These are phyloP conservation scores for Arabis alpina DNA, from an alignment of 345 rosid species.

Conservation along the genomic window DNA sequence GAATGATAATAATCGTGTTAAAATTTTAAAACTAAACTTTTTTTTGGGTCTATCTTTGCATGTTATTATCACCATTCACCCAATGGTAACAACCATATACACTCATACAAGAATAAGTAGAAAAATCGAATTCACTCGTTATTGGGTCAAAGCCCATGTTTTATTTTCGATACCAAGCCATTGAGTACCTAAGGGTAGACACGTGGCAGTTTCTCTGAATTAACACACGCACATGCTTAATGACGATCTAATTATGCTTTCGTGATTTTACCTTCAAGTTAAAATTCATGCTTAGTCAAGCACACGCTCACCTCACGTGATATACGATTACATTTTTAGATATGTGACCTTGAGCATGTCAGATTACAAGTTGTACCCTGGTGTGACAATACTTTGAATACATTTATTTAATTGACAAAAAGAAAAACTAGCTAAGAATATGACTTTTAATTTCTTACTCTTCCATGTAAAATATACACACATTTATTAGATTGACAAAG, in stretches of 20 bases:
- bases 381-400: background rate
- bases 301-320: conserved; percentile 32
- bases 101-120: too few species aligned
- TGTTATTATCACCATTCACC: background rate
- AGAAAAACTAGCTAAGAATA: background rate
- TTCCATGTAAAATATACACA: too few species aligned
- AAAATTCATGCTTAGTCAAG: background rate
- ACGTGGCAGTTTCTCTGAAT: background rate
- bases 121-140: background rate
- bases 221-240: background rate
- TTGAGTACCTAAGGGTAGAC: background rate
- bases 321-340: background rate
- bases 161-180: background rate
- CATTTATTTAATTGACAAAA: background rate
- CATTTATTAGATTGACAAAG: too few species aligned
- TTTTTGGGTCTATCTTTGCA: background rate
- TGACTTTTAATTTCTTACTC: background rate
- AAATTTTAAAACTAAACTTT: too few species aligned
- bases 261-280: too few species aligned
- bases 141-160: conserved; percentile 7
- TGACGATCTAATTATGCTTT: too few species aligned
- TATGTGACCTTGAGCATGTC: background rate
- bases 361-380: background rate
- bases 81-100: background rate
- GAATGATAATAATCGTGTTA: background rate